These are phyloP conservation scores for Beta macrorhiza DNA, from an alignment of 179 eudicot genomes.

Conservation along the genomic window DNA sequence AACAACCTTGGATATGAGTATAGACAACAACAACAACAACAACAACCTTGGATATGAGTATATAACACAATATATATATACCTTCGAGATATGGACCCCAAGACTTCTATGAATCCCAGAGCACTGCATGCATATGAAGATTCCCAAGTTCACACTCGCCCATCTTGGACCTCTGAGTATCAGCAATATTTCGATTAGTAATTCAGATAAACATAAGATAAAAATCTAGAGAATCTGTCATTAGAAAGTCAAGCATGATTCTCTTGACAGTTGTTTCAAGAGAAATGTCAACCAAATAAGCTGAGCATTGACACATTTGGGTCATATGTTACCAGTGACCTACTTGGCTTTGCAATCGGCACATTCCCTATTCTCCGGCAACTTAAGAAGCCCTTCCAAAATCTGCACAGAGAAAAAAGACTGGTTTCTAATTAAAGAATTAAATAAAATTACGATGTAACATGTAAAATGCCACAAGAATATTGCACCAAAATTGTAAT, in stretches of 20 bases:
- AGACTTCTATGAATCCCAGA: conserved; percentile 98
- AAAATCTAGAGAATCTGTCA: background rate
- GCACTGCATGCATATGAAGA: conserved; percentile 95
- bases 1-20: background rate
- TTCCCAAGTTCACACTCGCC: conserved; percentile 97
- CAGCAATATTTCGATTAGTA: background rate
- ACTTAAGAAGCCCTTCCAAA: conserved; percentile 89
- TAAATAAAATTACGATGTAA: background rate
- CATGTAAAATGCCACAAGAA: conserved; percentile 10
- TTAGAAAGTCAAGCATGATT: background rate
- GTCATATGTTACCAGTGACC: conserved; percentile 24
- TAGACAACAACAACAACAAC: too few species aligned
- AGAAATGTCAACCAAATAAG: conserved; percentile 8
- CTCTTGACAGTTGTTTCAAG: conserved; percentile 6
- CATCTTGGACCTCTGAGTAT: conserved; percentile 92
- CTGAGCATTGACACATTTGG: background rate
- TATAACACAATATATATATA: conserved; percentile 16
- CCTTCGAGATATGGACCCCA: conserved; percentile 98
- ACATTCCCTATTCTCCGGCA: conserved; percentile 96
- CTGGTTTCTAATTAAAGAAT: background rate
- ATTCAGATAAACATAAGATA: background rate
- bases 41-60: too few species aligned
- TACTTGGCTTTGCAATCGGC: conserved; percentile 87
- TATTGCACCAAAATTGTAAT: background rate
- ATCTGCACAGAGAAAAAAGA: conserved; percentile 48